Evolutionary conservation across 805 yeast species (phyloP), one percentile per base, ranked within the genome.

Genomic region (Saccharomyces cerevisiae): DNA sequence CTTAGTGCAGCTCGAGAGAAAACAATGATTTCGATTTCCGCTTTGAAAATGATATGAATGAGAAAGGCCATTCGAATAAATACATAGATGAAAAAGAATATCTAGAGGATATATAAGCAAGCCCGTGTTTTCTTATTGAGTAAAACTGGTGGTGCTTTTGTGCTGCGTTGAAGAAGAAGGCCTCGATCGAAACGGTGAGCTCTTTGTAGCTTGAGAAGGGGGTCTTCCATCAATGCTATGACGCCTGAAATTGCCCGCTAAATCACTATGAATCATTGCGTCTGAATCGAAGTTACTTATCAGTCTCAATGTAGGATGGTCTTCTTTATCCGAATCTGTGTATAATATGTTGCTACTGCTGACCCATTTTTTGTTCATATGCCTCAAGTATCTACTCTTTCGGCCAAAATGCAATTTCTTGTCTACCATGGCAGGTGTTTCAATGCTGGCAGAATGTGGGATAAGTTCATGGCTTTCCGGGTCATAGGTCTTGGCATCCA

Each of bases 171-270:
- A 36, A 36, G 43, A 36, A 1, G 43, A 36, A 36, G 43, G 43
- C 43, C 43, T 36, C 17, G 43, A 36, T 17, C 13, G 43, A 17
- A 17, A 36, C 8, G 22, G 22, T 17, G 43, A 17, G 43, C 24
- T 36, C 43, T 36, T 36, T 8, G 17, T 36, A 9, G 43, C 43
- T 17, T 36, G 43, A 6, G 43, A 36, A 36, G 43, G 24, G 11
- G 43, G 43, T 17, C 43, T 36, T 36, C 43, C 43, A 46, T 57
- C 59, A 13, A 53, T 57, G 47, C 59, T 57, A 41, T 52, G 49
- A 48, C 59, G 41, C 46, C 59, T 53, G 8, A 41, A 48, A 26
- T 30, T 48, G 11, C 6, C 29, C 8, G 28, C 48, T 10, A 26
- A 26, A 24, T 46, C 30, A 11, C 22, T 21, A 14, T 26, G 21